Percentiles rank a stretch among this genome's conserved stretches.
phyloP scores from a whole-genome alignment of 2,329 filamentous ascomycete genomes.

The Uncinocarpus reesii region DNA sequence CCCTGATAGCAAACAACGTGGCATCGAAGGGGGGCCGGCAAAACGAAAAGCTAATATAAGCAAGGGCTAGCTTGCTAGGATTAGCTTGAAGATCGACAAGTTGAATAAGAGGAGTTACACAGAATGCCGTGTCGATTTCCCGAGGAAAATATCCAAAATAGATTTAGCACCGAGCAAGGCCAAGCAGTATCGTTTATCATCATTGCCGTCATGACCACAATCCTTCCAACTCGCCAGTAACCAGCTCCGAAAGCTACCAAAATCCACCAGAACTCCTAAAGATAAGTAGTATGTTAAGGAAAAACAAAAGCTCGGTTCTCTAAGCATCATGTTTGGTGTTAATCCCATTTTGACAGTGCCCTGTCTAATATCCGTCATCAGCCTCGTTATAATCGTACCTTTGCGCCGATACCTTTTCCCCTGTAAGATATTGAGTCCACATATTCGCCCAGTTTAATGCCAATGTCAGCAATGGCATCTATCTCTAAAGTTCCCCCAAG shows the following conservation, averaged over 20 bases:
- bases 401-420: conserved; percentile 60
- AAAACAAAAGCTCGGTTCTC: not conserved
- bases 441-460: conserved; percentile 65
- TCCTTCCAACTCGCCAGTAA: not conserved
- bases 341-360: not conserved
- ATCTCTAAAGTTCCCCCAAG: conserved; percentile 70
- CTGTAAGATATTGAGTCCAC: conserved; percentile 60
- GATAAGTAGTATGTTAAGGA: not conserved
- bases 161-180: too few relatives aligned
- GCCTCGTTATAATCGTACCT: conserved; percentile 34
- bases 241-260: not conserved
- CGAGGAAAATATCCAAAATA: not conserved
- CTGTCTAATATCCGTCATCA: not conserved
- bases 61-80: too few relatives aligned
- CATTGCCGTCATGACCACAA: not conserved
- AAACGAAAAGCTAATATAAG: not conserved
- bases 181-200: not conserved
- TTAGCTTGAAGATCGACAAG: not conserved
- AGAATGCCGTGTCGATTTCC: not conserved
- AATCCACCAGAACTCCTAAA: not conserved
- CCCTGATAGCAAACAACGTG: conserved; percentile 1
- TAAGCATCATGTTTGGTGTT: not conserved
- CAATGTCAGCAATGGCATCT: conserved; percentile 66
- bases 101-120: not conserved
- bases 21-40: not conserved